phyloP scores from a whole-genome alignment of 1,139 yeast species.

The Nematodospora anomalae region DNA sequence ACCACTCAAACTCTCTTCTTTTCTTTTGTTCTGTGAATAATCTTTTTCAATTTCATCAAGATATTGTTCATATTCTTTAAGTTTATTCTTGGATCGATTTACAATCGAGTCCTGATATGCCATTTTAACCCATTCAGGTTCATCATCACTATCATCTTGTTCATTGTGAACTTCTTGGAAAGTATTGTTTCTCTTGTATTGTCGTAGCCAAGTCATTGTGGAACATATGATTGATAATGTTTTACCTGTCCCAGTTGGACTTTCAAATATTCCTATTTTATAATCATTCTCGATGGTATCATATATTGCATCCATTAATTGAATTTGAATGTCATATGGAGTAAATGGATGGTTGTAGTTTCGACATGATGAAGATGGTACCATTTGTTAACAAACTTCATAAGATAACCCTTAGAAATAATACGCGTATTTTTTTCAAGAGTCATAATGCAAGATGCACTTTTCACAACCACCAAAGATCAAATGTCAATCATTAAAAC shows the following conservation, averaged over 20 bases:
- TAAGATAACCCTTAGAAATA: no score
- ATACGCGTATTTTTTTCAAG: not conserved
- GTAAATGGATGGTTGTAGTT: constrained; percentile 70
- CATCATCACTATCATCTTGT: constrained; percentile 35
- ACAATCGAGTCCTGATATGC: constrained; percentile 39
- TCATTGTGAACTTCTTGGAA: constrained; percentile 25
- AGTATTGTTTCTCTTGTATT: constrained; percentile 45
- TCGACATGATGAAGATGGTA: constrained; percentile 1
- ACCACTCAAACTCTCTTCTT: constrained; percentile 10
- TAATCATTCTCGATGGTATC: constrained; percentile 55
- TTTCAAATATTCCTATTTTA: constrained; percentile 82
- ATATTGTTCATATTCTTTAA: constrained; percentile 43
- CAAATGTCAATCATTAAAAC: constrained; percentile 20
- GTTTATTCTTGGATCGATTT: constrained; percentile 28
- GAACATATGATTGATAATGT: constrained; percentile 86
- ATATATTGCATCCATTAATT: constrained; percentile 75
- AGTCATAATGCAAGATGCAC: not conserved
- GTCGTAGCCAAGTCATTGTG: constrained; percentile 81
- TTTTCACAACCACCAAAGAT: constrained; percentile 1
- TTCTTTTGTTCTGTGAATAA: constrained; percentile 16
- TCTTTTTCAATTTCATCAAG: constrained; percentile 27
- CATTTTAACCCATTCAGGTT: constrained; percentile 60
- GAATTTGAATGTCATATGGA: constrained; percentile 78
- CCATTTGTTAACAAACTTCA: not conserved
- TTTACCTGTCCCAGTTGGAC: constrained; percentile 96